Conservation (phyloP, 2,329 filamentous ascomycete genomes). For the Nemania sp. region DNA sequence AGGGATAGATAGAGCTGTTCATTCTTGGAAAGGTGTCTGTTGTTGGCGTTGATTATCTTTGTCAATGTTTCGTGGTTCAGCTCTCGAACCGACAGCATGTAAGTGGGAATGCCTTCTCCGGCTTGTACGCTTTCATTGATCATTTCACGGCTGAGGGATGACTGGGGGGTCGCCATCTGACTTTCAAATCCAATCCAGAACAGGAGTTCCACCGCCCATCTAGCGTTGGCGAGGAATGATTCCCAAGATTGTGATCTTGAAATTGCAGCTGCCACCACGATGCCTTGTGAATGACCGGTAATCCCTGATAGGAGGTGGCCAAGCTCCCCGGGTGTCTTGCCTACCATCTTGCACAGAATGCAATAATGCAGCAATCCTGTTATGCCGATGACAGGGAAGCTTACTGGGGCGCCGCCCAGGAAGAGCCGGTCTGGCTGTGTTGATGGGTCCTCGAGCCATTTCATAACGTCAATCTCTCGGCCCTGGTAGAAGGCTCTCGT, state of each 20-base stretch:
- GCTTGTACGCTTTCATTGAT: conserved; percentile 91
- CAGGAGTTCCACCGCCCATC: conserved; percentile 83
- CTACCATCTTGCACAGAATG: conserved; percentile 22
- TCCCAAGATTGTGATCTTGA: conserved; percentile 92
- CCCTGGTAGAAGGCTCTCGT: conserved; percentile 20
- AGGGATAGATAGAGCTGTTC: conserved; percentile 93
- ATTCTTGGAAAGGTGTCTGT: conserved; percentile 89
- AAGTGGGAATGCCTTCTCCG: conserved; percentile 89
- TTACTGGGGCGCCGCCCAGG: conserved; percentile 13
- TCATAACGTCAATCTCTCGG: conserved; percentile 11
- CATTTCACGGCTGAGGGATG: not conserved
- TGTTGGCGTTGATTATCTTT: conserved; percentile 93
- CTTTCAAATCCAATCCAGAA: conserved; percentile 88
- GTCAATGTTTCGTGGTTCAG: conserved; percentile 84
- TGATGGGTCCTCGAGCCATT: conserved; percentile 12
- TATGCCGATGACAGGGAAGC: conserved; percentile 23
- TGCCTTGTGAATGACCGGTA: conserved; percentile 95
- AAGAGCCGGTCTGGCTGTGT: conserved; percentile 17
- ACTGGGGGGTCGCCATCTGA: not conserved
- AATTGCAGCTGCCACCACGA: conserved; percentile 89
- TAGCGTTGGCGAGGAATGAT: conserved; percentile 78
- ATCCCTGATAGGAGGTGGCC: conserved; percentile 56
- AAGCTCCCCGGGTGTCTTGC: conserved; percentile 21
- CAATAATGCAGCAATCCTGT: conserved; percentile 14
- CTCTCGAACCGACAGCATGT: conserved; percentile 96